These are phyloP conservation scores for Desmodesmus armatus DNA, from an alignment of 139 green algal species.

Conservation along the genomic window DNA sequence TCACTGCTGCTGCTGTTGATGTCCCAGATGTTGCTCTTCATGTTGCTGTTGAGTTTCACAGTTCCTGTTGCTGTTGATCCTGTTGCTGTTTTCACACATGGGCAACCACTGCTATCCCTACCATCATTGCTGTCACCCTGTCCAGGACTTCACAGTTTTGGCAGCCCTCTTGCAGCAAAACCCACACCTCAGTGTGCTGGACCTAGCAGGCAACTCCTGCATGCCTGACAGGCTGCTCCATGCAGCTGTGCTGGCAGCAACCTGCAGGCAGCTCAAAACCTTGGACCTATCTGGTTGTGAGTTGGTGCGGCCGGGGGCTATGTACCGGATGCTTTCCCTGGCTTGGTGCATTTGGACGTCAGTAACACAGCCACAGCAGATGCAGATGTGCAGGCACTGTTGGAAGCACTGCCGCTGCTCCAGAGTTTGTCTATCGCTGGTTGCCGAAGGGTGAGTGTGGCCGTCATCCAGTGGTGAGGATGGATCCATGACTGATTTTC, in stretches of 20 bases:
- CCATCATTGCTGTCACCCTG: not conserved
- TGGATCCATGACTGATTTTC: no score
- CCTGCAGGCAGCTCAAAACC: not conserved
- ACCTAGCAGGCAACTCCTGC: not conserved
- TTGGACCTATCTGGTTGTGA: conserved; percentile 24
- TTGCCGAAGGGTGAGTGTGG: not conserved
- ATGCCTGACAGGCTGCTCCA: not conserved
- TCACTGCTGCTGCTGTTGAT: not conserved
- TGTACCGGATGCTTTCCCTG: not conserved
- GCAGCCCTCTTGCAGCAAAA: not conserved
- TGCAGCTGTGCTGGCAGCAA: not conserved
- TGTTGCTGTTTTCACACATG: not conserved
- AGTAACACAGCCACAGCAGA: conserved; percentile 1
- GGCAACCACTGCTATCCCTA: not conserved
- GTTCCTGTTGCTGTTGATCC: not conserved
- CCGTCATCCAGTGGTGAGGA: no score
- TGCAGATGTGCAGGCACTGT: not conserved
- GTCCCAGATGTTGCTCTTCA: not conserved
- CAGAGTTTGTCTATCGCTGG: not conserved
- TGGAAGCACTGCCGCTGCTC: not conserved
- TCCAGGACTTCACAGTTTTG: not conserved
- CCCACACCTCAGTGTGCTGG: not conserved
- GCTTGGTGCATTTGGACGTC: not conserved
- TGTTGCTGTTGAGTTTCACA: not conserved
- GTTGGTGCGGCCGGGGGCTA: not conserved